Evolutionary conservation across 140 eudicot genomes (phyloP), one percentile per base, ranked within the genome.

Genomic region (Senecio squalidus): DNA sequence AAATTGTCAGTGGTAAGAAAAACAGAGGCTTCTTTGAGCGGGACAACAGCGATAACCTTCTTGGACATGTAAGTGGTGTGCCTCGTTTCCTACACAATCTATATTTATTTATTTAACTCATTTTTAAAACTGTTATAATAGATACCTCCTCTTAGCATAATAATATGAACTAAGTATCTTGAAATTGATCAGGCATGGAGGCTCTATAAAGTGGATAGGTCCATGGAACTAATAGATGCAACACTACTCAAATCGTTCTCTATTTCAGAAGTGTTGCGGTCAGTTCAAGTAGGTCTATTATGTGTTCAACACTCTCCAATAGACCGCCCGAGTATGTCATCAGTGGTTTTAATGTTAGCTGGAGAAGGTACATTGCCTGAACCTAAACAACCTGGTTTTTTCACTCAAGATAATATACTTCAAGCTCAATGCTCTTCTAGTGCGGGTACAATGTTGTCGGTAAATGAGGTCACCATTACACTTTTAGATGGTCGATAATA

Each of bases 301-400:
- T 71, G 76, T 20, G 71, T 71, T 11, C 76, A 71, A 46, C 71
- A 71, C 16, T 33, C 44, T 43, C 71, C 76, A 18, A 60, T 36
- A 25, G 76, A 62, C 14, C 66, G 71, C 6, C 76, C 71, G 25
- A 71, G 13, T 25, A 71, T 71, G 71, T 66, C 74, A 22, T 47
- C 61, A 0, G 69, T 66, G 29, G 55, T 73, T 16, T 18, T 58
- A 18, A 49, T 58, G 66, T 26, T 72, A 72, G 67, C 72, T 1
- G 40, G 72, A 6, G 77, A 56, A 40, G 22, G 44, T 34, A 13
- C 29, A 15, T 47, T 64, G 57, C 79, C 79, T 6, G 53, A 60
- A 14, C 74, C 79, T n/a, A 74, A 60, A 51, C 64, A 66, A 25
- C 79, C 79, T 17, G 79, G 74, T 41, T 74, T 74, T 15, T 74